Evolutionary conservation across 2,329 filamentous ascomycete genomes (phyloP).

Genomic region (Aureobasidium musti): DNA sequence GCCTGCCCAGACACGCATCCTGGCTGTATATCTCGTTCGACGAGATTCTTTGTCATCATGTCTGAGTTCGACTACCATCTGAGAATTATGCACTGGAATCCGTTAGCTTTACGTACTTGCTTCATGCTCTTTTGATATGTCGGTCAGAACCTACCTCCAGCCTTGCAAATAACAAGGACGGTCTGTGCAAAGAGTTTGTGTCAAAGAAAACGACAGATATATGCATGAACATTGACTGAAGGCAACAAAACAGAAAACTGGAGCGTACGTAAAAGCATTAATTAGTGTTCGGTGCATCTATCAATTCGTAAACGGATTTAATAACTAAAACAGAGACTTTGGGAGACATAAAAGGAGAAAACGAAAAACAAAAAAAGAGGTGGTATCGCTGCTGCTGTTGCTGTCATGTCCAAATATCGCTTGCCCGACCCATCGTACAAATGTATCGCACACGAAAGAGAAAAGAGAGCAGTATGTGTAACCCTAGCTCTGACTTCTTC

Average conservation of each 20-base stretch:
- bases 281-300: conserved; percentile 22
- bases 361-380: background rate
- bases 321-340: background rate
- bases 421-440: conserved; percentile 18
- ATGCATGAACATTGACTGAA: background rate
- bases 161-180: background rate
- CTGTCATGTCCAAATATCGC: conserved; percentile 21
- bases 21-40: background rate
- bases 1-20: background rate
- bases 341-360: background rate
- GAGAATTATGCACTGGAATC: background rate
- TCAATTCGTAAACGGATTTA: conserved; percentile 20
- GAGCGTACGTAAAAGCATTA: conserved; percentile 17
- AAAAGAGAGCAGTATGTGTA: background rate
- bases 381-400: conserved; percentile 20
- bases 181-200: too few species aligned
- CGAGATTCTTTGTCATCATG: background rate
- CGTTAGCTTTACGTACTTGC: background rate
- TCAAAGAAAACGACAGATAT: background rate
- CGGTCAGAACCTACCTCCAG: background rate
- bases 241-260: background rate
- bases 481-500: background rate
- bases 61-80: background rate
- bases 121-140: background rate
- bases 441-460: background rate